phyloP scores from a whole-genome alignment of 805 yeast species.

The Candida silvicultrix region DNA sequence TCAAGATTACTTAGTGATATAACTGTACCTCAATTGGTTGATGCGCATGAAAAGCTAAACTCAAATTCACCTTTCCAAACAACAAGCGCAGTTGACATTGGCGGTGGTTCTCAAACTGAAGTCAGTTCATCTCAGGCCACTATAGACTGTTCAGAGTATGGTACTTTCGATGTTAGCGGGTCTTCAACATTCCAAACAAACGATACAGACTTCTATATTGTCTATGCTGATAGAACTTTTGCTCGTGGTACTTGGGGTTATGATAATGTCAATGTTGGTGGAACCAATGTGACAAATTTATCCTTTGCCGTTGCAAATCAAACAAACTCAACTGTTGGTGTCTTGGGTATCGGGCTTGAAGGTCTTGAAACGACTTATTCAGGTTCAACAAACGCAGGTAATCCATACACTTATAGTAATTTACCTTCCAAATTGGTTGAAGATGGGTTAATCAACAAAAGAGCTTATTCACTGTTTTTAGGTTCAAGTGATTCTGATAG shows the following conservation, averaged over 20 bases:
- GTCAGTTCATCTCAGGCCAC: slow-evolving; percentile 14
- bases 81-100: background rate
- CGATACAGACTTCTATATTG: slow-evolving; percentile 32
- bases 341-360: slow-evolving; percentile 60
- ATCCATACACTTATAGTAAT: slow-evolving; percentile 34
- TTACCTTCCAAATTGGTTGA: slow-evolving; percentile 55
- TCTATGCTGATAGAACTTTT: slow-evolving; percentile 46
- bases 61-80: background rate
- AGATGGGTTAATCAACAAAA: slow-evolving; percentile 49
- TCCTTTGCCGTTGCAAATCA: slow-evolving; percentile 65
- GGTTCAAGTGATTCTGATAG: slow-evolving; percentile 32
- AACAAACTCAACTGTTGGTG: slow-evolving; percentile 55
- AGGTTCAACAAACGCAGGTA: slow-evolving; percentile 29
- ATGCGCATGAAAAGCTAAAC: background rate
- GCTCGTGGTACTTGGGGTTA: slow-evolving; percentile 39
- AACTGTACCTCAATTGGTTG: background rate
- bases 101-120: background rate
- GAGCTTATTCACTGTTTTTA: slow-evolving; percentile 59
- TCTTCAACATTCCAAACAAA: slow-evolving; percentile 30
- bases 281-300: slow-evolving; percentile 39
- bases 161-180: slow-evolving; percentile 28
- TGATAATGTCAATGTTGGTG: slow-evolving; percentile 51
- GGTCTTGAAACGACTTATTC: slow-evolving; percentile 53
- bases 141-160: slow-evolving; percentile 32
- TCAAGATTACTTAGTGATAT: slow-evolving; percentile 6